These are phyloP conservation scores for Ophiocordyceps australis DNA, from an alignment of 2,329 filamentous ascomycete species.

Conservation along the genomic window DNA sequence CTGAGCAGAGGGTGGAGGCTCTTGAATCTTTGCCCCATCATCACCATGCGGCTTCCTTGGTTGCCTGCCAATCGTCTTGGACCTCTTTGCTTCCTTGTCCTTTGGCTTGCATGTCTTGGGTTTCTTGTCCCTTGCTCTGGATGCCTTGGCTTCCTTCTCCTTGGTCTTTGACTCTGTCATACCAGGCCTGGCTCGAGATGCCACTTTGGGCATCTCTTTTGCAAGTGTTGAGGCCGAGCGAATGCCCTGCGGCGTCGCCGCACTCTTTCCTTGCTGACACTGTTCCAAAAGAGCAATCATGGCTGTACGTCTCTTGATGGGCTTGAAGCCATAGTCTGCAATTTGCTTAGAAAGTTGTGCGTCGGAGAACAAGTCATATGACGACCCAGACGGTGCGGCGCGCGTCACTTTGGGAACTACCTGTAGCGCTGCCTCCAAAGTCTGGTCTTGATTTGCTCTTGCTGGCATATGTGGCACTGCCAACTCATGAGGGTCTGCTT, in stretches of 20 bases:
- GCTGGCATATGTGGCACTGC: too few species aligned
- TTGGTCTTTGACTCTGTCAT: too few species aligned
- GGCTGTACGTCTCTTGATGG: conserved; percentile 45
- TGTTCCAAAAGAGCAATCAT: conserved; percentile 54
- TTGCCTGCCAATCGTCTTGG: too few species aligned
- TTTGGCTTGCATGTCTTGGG: too few species aligned
- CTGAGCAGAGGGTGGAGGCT: conserved; percentile 16
- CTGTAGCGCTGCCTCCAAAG: too few species aligned
- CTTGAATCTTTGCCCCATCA: conserved; percentile 8
- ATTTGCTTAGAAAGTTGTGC: conserved; percentile 43
- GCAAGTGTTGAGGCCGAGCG: too few species aligned
- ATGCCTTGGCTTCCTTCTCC: not conserved
- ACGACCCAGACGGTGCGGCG: conserved; percentile 28
- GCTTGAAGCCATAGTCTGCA: conserved; percentile 51
- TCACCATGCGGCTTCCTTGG: conserved; percentile 12
- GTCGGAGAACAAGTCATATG: conserved; percentile 43
- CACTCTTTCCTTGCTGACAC: conserved; percentile 44
- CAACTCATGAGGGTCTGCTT: too few species aligned
- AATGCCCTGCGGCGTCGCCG: too few species aligned
- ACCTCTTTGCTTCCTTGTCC: too few species aligned
- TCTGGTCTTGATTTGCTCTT: too few species aligned
- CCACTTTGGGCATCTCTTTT: too few species aligned
- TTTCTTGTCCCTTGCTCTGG: not conserved
- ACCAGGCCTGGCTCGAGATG: not conserved
- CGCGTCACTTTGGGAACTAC: too few species aligned